Percentiles rank a stretch among this genome's conserved stretches.
Conservation (phyloP, 306 rosid species). For the Clitoria ternatea region DNA sequence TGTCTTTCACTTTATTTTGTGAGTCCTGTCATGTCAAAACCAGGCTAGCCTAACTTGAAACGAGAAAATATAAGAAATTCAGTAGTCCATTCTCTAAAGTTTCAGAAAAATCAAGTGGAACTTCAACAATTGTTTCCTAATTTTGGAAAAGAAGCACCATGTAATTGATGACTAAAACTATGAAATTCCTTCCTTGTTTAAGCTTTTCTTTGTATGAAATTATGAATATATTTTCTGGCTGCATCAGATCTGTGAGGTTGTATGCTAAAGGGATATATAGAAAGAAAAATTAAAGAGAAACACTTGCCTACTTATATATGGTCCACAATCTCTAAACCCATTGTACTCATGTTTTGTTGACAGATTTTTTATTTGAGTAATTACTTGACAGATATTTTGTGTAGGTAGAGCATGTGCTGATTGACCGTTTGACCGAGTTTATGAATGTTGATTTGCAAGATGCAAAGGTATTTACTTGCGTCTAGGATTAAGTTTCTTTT, state of each 20-base stretch:
- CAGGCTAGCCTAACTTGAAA: not conserved
- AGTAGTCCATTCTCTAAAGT: not conserved
- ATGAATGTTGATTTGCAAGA: slow-evolving; percentile 75
- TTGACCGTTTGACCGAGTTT: slow-evolving; percentile 75
- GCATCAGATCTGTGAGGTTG: not conserved
- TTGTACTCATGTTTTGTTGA: not conserved
- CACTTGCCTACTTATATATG: not conserved
- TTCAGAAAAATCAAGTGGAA: not conserved
- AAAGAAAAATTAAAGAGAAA: not conserved
- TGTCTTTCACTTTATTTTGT: too few species aligned
- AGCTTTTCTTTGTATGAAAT: not conserved
- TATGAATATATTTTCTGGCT: not conserved
- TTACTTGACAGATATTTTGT: slow-evolving; percentile 25
- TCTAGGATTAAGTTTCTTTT: not conserved
- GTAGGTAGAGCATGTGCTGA: slow-evolving; percentile 92
- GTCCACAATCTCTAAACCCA: slow-evolving; percentile 5
- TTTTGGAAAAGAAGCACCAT: slow-evolving; percentile 2
- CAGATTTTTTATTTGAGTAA: slow-evolving; percentile 19
- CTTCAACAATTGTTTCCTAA: not conserved
- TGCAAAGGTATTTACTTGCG: slow-evolving; percentile 52
- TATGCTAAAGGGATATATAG: not conserved
- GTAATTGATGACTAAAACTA: slow-evolving; percentile 7
- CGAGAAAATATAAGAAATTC: not conserved
- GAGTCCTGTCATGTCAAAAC: slow-evolving; percentile 7
- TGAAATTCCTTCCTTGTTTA: slow-evolving; percentile 9